Conservation (phyloP, 495 filamentous ascomycete genomes). For the Oidiodendron maius region DNA sequence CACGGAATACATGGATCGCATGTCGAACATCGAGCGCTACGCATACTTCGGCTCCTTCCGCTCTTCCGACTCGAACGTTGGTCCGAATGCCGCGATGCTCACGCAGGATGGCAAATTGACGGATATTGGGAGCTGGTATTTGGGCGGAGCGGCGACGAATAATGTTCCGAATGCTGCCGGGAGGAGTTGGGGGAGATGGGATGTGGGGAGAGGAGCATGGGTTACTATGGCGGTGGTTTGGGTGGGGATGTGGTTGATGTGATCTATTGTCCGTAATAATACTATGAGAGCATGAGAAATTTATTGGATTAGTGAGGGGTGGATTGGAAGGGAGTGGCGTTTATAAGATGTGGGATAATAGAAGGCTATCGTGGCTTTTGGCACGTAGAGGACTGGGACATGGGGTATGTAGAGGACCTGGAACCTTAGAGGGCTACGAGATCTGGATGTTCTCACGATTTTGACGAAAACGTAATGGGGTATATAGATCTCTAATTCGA, state of each 20-base stretch:
- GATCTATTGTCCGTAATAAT: too few relatives aligned
- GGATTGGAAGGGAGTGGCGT: too few relatives aligned
- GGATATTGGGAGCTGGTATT: conserved; percentile 70
- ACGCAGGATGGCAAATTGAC: conserved; percentile 55
- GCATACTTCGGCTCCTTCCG: conserved; percentile 72
- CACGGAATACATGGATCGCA: conserved; percentile 56
- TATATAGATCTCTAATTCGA: too few relatives aligned
- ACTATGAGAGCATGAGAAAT: too few relatives aligned
- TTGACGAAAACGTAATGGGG: too few relatives aligned
- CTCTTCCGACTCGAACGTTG: conserved; percentile 58
- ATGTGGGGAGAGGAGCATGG: neutral
- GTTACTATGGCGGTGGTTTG: neutral
- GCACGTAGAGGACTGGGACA: too few relatives aligned
- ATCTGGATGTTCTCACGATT: too few relatives aligned
- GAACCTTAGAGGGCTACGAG: too few relatives aligned
- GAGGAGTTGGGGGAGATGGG: neutral
- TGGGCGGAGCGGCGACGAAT: conserved; percentile 49
- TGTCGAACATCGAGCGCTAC: conserved; percentile 56
- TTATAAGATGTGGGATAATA: too few relatives aligned
- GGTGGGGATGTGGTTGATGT: neutral
- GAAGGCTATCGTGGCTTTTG: too few relatives aligned
- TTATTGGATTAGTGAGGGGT: too few relatives aligned
- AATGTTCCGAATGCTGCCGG: conserved; percentile 16
- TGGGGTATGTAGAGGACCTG: too few relatives aligned
- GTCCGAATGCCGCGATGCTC: conserved; percentile 61